Base-by-base conservation (phyloP, 441 rosid species). In the Populus hybrid region DNA sequence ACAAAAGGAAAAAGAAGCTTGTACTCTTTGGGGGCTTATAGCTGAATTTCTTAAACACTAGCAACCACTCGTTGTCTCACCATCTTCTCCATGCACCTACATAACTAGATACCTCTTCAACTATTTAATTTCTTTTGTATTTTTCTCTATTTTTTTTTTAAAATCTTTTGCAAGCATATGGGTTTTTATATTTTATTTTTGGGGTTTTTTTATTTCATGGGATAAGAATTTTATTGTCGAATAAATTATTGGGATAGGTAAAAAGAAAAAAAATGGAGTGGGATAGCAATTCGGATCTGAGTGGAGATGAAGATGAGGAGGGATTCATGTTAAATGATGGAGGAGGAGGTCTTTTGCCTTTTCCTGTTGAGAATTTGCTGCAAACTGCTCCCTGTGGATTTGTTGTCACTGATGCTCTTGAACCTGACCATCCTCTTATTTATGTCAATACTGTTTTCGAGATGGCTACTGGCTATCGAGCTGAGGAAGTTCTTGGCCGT, bases 231-330 rank as follows among this genome's bases (percentile, higher is more conserved):
- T 61, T 61, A 9, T 4, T 21, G 23, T 21, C 23, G 66, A 21
- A 61, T 61, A 61, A 61, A 61, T 61, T 40, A 40, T 10, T 61
- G 66, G 66, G 28, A 21, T 21, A 61, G 23, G 11, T 4, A 61
- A 61, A 61, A 61, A 10, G 14, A 10, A 10, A 10, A 38, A 40
- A 21, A 21, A 91, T 95, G 98, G 99, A 95, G 97, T 95, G 98
- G 99, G 99, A 95, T 80, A 95, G 98, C 77, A 84, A 85, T 84
- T 91, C 98, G 83, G 99, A 91, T 89, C 92, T 92, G 76, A 92
- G 95, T 79, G 88, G 84, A 23, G 91, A 88, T 30, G 91, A 88
- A 34, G 97, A 90, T 19, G 94, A 90, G 6, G 89, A 84, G 67
- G 90, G 85, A 50, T 89, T 89, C 82, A 16, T 70, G 76, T 75